Conservation (phyloP, 257 asterid genomes). For the Solanum boliviense region DNA sequence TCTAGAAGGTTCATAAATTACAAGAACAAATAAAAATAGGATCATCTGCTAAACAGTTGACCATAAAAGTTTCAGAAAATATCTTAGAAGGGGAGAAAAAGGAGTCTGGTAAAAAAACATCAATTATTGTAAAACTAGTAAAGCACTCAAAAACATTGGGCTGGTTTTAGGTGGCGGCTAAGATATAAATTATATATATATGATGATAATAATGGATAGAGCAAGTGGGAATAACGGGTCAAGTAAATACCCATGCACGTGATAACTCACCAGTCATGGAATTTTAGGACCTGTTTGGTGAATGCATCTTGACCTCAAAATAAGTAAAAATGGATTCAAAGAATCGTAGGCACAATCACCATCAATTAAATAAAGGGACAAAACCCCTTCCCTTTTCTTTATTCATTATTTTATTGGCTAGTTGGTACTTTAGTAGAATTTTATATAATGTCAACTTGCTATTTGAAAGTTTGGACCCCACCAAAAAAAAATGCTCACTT, state of each 20-base stretch:
- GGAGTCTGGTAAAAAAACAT: background rate
- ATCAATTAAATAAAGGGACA: background rate
- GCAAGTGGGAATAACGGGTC: background rate
- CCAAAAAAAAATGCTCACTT: conserved; percentile 6
- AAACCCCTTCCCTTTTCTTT: background rate
- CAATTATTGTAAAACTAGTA: background rate
- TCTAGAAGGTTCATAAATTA: background rate
- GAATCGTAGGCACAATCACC: conserved; percentile 8
- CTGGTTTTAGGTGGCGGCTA: background rate
- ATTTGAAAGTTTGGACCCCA: background rate
- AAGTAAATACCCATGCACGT: conserved; percentile 10
- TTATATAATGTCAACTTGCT: conserved; percentile 16
- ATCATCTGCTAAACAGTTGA: background rate
- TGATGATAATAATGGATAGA: background rate
- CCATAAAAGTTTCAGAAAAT: background rate
- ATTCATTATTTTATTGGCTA: background rate
- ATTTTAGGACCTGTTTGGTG: conserved; percentile 2
- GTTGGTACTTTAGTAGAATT: background rate
- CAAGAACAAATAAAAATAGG: background rate
- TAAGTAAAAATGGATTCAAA: background rate
- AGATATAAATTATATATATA: background rate
- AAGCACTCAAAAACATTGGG: background rate
- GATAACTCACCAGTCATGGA: background rate
- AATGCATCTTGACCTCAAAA: conserved; percentile 4
- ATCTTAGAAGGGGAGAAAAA: background rate